These are phyloP conservation scores for Zychaea mexicana DNA, from an alignment of 371 early-diverging fungal species.

Conservation along the genomic window DNA sequence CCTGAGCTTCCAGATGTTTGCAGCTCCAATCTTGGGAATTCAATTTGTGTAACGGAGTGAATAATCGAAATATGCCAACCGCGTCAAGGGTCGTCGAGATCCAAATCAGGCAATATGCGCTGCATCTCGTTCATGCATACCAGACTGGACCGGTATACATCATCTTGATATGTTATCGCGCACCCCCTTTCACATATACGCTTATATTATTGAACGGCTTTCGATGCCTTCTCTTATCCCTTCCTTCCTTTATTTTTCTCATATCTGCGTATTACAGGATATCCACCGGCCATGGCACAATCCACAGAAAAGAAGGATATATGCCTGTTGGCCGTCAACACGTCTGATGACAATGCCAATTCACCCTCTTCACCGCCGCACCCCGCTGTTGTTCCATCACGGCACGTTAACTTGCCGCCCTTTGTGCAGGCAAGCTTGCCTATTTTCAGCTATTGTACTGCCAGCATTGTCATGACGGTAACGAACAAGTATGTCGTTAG, in stretches of 20 bases:
- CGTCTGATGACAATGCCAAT: conserved; percentile 2
- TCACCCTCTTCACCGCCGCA: not conserved
- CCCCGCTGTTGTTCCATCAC: conserved; percentile 12
- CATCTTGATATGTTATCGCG: not conserved
- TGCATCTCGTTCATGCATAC: not conserved
- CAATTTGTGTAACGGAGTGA: not conserved
- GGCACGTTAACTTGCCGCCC: conserved; percentile 16
- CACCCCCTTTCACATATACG: not conserved
- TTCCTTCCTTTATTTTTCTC: not conserved
- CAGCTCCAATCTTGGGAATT: not conserved
- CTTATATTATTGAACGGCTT: too few relatives aligned
- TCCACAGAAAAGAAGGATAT: conserved; percentile 11
- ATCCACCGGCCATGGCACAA: not conserved
- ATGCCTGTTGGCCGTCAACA: conserved; percentile 8
- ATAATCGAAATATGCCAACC: not conserved
- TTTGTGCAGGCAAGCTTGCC: conserved; percentile 32
- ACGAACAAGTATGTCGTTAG: conserved; percentile 90
- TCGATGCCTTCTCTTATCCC: not conserved
- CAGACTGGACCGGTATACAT: not conserved
- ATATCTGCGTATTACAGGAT: not conserved
- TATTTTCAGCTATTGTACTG: conserved; percentile 78
- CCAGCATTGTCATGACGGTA: conserved; percentile 89
- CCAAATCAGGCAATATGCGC: conserved; percentile 7
- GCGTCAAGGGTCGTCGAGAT: not conserved
- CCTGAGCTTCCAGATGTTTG: not conserved